Conservation (phyloP, 805 yeast genomes). For the Blastobotrys robertii region DNA sequence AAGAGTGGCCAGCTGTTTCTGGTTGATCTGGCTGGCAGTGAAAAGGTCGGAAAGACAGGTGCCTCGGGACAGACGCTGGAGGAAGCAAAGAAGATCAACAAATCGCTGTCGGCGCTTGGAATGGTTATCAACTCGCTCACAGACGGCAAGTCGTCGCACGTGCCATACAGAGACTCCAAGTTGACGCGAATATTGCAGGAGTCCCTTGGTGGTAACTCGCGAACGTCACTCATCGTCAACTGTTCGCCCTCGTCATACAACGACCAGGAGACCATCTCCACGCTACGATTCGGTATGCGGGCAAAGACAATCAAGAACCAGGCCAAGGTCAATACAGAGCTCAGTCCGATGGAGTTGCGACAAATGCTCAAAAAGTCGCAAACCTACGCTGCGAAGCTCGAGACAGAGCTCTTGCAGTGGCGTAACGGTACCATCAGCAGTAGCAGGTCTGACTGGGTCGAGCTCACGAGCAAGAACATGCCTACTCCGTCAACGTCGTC, state of each 20-base stretch:
- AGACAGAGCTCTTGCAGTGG: conserved; percentile 28
- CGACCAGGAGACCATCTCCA: conserved; percentile 56
- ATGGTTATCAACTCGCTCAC: conserved; percentile 73
- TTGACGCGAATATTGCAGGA: conserved; percentile 70
- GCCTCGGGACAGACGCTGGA: conserved; percentile 66
- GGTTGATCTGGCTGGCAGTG: conserved; percentile 85
- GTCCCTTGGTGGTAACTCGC: conserved; percentile 72
- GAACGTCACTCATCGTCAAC: conserved; percentile 63
- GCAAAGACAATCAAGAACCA: conserved; percentile 59
- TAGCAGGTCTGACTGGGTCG: no score
- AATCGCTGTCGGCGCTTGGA: conserved; percentile 68
- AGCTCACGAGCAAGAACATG: no score
- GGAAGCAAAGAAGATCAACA: conserved; percentile 78
- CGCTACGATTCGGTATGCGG: conserved; percentile 64
- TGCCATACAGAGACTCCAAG: conserved; percentile 72
- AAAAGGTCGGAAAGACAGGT: conserved; percentile 67
- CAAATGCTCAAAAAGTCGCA: conserved; percentile 28
- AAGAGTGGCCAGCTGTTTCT: conserved; percentile 58
- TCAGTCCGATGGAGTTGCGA: conserved; percentile 41
- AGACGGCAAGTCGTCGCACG: conserved; percentile 52
- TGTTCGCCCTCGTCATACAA: conserved; percentile 57
- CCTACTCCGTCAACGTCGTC: no score
- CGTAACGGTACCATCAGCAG: no score
- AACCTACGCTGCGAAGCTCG: conserved; percentile 32
- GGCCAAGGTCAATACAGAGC: conserved; percentile 54